Evolutionary conservation across 768 basidiomycete genomes (phyloP), one percentile per base, ranked within the genome.

Genomic region (Amanita thiersii): DNA sequence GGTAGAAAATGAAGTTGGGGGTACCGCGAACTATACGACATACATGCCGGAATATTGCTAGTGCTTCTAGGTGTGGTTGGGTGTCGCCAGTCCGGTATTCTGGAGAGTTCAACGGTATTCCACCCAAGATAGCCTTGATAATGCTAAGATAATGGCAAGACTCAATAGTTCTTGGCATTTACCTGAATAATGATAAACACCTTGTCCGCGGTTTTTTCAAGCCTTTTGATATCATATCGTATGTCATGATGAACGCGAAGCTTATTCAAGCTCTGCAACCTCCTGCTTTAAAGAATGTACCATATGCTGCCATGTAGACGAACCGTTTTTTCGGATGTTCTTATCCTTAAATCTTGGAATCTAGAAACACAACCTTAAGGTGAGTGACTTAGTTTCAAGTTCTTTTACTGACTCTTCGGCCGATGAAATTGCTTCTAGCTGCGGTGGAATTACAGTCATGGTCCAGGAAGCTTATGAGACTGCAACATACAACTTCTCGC

Each of bases 171-270:
- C 5, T 25, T 10, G 7, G 35, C 3, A 45, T 59, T 43, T 35
- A 86, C 85, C 62, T 94, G 91, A 4, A 90, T 77, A 30, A 91
- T 63, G 4, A 93, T 55, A 56, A 86, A 80, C 7, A 86, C 70
- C 56, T 94, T 94, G 56, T 94, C 88, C 3, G 68, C 58, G 0
- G 81, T 71, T 47, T 72, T 79, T 33, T 82, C 81, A 3, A 82
- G 61, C 48, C 79, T 87, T 58, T 78, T 79, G 3, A 84, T 58
- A 32, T 76, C 70, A 57, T 77, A 96, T 1, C 89, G 80, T 44
- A 93, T 86, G 46, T 90, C 89, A n/a, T 68, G 66, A 43, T 87
- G 78, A 37, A 63, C 68, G 42, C 77, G 69, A 32, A 91, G 67
- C 52, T 73, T 81, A 54, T 86, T 86, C 49, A 78, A 81, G 23